Percentiles rank a stretch among this genome's conserved stretches.
Conservation (phyloP, 2,329 filamentous ascomycete genomes). For the Rhytidhysteron rufulum region DNA sequence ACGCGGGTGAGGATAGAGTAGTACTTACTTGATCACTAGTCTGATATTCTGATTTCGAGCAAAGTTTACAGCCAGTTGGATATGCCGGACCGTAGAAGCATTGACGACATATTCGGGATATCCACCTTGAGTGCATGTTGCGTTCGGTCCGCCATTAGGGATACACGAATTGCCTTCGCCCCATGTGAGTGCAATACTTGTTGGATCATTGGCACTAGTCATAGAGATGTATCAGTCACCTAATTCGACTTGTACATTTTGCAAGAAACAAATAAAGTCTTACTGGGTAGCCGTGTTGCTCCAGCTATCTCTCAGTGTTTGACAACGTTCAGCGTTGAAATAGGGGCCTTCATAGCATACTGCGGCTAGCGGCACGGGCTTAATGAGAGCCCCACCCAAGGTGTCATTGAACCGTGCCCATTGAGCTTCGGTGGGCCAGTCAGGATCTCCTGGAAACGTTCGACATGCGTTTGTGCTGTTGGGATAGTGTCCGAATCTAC, state of each 20-base stretch:
- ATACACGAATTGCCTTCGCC: slow-evolving; percentile 14
- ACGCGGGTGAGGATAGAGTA: not conserved
- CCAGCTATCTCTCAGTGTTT: slow-evolving; percentile 7
- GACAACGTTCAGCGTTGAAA: slow-evolving; percentile 15
- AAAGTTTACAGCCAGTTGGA: slow-evolving; percentile 28
- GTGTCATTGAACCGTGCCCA: slow-evolving; percentile 21
- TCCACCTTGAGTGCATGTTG: slow-evolving; percentile 15
- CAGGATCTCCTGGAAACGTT: slow-evolving; percentile 19
- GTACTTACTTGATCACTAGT: slow-evolving; percentile 22
- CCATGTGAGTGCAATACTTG: slow-evolving; percentile 19
- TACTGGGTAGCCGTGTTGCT: slow-evolving; percentile 17
- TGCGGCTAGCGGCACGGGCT: slow-evolving; percentile 21
- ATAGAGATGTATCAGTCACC: too few relatives aligned
- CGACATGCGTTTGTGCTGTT: slow-evolving; percentile 14
- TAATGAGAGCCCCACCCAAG: slow-evolving; percentile 19
- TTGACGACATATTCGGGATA: slow-evolving; percentile 24
- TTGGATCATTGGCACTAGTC: slow-evolving; percentile 20
- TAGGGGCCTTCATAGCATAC: slow-evolving; percentile 22
- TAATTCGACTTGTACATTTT: not conserved
- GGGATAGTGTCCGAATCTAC: not conserved
- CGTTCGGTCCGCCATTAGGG: slow-evolving; percentile 8
- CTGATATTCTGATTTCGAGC: slow-evolving; percentile 27
- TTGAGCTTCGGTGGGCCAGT: slow-evolving; percentile 19
- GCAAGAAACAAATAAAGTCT: slow-evolving; percentile 1
- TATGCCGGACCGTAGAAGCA: slow-evolving; percentile 18